phyloP scores from a whole-genome alignment of 2,329 filamentous ascomycete genomes.

The Acephala macrosclerotiorum region DNA sequence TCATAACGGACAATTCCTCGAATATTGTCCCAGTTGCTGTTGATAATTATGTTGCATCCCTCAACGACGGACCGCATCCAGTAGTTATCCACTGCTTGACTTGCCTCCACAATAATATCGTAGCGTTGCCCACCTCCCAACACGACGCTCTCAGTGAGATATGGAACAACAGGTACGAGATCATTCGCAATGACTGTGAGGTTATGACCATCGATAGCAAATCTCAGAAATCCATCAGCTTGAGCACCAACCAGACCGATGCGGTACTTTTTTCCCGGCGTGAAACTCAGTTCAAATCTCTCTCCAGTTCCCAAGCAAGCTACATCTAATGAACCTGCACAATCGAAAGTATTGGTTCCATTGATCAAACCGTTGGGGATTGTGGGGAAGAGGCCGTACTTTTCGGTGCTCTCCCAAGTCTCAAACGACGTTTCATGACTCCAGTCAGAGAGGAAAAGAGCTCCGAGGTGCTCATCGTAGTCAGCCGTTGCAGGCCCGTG shows the following conservation, averaged over 20 bases:
- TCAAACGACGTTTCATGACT: slow-evolving; percentile 10
- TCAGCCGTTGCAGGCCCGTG: slow-evolving; percentile 62
- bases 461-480: slow-evolving; percentile 68
- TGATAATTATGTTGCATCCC: slow-evolving; percentile 59
- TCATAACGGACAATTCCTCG: slow-evolving; percentile 56
- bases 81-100: slow-evolving; percentile 54
- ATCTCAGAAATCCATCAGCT: slow-evolving; percentile 39
- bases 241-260: slow-evolving; percentile 54
- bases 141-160: slow-evolving; percentile 52
- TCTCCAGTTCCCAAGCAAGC: slow-evolving; percentile 22
- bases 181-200: slow-evolving; percentile 64
- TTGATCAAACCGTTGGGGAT: slow-evolving; percentile 29
- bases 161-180: slow-evolving; percentile 64
- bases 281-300: slow-evolving; percentile 46
- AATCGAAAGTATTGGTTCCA: slow-evolving; percentile 30
- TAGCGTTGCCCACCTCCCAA: slow-evolving; percentile 56
- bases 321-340: background rate
- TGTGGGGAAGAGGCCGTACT: background rate
- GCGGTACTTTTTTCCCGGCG: slow-evolving; percentile 50
- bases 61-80: slow-evolving; percentile 65
- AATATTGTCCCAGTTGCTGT: slow-evolving; percentile 57
- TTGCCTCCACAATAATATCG: slow-evolving; percentile 53
- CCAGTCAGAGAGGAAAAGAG: slow-evolving; percentile 38
- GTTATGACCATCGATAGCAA: slow-evolving; percentile 61
- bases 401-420: background rate